These are phyloP conservation scores for Marasmius oreades DNA, from an alignment of 1,284 basidiomycete species.

Conservation along the genomic window DNA sequence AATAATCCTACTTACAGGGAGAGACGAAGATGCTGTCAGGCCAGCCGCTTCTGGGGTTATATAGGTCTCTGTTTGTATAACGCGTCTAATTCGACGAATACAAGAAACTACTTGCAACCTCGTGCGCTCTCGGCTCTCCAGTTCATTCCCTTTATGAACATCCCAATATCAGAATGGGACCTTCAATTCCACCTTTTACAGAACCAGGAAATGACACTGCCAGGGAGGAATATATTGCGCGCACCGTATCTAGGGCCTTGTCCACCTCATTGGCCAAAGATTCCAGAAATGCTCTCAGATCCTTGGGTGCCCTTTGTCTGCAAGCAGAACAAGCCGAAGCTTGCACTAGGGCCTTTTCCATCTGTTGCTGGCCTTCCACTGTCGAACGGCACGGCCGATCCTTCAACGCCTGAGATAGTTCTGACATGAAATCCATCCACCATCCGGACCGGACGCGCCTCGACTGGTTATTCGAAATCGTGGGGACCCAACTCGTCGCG, in stretches of 20 bases:
- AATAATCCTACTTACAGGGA: constrained; percentile 29
- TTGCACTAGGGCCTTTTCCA: not conserved
- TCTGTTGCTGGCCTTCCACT: not conserved
- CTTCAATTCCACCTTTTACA: not conserved
- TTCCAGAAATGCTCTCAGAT: not conserved
- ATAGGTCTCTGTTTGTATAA: constrained; percentile 12
- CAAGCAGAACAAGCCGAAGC: not conserved
- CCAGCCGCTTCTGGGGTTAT: constrained; percentile 48
- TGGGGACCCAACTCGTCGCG: too few relatives aligned
- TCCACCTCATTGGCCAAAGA: not conserved
- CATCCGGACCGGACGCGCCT: not conserved
- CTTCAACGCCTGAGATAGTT: not conserved
- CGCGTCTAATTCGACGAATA: not conserved
- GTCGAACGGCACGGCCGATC: not conserved
- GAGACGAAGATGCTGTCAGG: constrained; percentile 51
- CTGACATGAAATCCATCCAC: not conserved
- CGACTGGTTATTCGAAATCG: too few relatives aligned
- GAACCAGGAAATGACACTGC: not conserved
- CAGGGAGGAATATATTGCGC: not conserved
- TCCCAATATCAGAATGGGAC: not conserved
- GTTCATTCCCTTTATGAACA: too few relatives aligned
- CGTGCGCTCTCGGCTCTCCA: too few relatives aligned
- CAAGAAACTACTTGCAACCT: not conserved
- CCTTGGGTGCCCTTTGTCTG: not conserved
- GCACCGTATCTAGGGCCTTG: not conserved